These are phyloP conservation scores for Tolypocladium tundrense DNA, from an alignment of 2,329 filamentous ascomycete species.

Conservation along the genomic window DNA sequence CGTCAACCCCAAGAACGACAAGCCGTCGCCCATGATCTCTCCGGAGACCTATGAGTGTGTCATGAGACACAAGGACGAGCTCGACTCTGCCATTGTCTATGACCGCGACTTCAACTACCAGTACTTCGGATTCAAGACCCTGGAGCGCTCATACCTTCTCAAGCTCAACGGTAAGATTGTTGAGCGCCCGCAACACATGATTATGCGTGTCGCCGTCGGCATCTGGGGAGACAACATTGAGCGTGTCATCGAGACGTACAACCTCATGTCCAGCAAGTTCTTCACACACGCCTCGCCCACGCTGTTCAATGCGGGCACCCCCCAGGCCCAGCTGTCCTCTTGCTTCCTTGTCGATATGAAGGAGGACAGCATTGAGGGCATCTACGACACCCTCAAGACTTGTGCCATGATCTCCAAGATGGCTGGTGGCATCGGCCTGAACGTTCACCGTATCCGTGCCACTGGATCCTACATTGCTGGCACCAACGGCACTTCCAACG, in stretches of 20 bases:
- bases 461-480: conserved; percentile 97
- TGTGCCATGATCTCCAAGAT: conserved; percentile 99
- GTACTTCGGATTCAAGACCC: conserved; percentile 99
- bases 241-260: conserved; percentile 93
- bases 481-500: conserved; percentile 96
- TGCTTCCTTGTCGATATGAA: conserved; percentile 99
- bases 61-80: conserved; percentile 91
- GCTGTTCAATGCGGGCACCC: conserved; percentile 95
- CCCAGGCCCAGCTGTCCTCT: conserved; percentile 86
- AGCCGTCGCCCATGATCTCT: conserved; percentile 86
- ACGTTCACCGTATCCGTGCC: conserved; percentile 91
- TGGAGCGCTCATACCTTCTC: conserved; percentile 94
- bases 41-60: conserved; percentile 82
- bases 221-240: conserved; percentile 95
- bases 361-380: conserved; percentile 97
- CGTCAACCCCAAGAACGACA: conserved; percentile 85
- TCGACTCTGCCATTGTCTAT: conserved; percentile 98
- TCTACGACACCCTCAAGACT: conserved; percentile 98
- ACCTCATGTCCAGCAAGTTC: conserved; percentile 97
- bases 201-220: conserved; percentile 97
- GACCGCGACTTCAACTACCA: conserved; percentile 99
- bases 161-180: conserved; percentile 93
- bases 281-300: conserved; percentile 98
- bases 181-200: conserved; percentile 97
- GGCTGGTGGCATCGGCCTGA: conserved; percentile 93